A percentile compares a stretch with the other conserved stretches of the same genome.
These are phyloP conservation scores for Solanum pennellii DNA, from an alignment of 257 asterid genomes.

Conservation along the genomic window DNA sequence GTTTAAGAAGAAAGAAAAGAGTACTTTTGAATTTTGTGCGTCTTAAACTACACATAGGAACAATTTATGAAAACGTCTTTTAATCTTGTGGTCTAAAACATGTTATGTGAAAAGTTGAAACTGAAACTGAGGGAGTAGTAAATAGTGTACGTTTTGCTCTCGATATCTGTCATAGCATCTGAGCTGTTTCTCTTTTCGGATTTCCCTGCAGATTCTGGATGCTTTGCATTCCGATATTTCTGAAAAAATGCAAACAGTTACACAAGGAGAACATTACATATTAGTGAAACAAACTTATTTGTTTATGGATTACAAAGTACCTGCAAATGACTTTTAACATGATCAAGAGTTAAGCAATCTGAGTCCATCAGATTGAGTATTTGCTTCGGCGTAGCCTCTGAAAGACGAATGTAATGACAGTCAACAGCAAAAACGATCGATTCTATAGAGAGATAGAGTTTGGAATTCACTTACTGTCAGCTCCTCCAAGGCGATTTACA, in stretches of 20 bases:
- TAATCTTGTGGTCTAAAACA: neutral
- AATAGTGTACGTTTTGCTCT: conserved; percentile 28
- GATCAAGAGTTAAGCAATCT: conserved; percentile 79
- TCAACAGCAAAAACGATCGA: neutral
- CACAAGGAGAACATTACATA: neutral
- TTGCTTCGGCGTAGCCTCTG: conserved; percentile 95
- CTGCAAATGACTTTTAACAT: conserved; percentile 96
- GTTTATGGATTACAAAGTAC: conserved; percentile 2
- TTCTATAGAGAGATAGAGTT: neutral
- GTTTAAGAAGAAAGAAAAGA: neutral
- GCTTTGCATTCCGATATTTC: conserved; percentile 81
- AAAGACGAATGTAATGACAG: neutral
- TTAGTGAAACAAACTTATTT: no score
- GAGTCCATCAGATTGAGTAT: conserved; percentile 76
- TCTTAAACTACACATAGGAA: neutral
- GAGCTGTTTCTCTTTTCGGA: conserved; percentile 30
- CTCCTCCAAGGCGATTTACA: conserved; percentile 75
- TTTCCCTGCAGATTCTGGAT: conserved; percentile 45
- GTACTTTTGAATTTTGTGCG: neutral
- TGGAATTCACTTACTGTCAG: conserved; percentile 56
- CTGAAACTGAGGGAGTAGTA: neutral
- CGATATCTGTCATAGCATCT: conserved; percentile 21
- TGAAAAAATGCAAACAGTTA: neutral
- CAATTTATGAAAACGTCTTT: neutral
- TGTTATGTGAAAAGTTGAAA: neutral